phyloP scores from a whole-genome alignment of 2,329 filamentous ascomycete species.

The Mycogone perniciosa region DNA sequence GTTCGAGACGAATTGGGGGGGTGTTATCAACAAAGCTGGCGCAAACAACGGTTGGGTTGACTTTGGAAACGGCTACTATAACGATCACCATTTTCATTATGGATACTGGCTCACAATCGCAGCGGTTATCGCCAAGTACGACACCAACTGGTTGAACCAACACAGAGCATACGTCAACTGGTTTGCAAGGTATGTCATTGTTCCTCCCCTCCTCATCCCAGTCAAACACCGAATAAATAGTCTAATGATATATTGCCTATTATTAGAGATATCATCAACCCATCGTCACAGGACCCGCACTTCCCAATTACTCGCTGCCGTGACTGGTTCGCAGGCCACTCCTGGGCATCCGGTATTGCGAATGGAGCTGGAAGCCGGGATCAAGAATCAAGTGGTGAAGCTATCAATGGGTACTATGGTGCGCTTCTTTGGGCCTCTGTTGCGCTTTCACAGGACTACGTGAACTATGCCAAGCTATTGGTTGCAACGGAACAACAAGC shows the following conservation, averaged over 20 bases:
- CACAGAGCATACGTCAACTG: conserved; percentile 21
- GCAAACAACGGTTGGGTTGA: conserved; percentile 17
- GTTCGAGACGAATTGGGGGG: conserved; percentile 22
- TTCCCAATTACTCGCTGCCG: conserved; percentile 22
- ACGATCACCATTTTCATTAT: conserved; percentile 27
- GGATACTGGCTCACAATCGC: conserved; percentile 21
- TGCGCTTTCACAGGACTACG: conserved; percentile 18
- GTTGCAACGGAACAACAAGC: conserved; percentile 19
- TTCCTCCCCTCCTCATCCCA: not conserved
- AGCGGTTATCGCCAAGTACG: conserved; percentile 22
- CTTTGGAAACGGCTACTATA: conserved; percentile 24
- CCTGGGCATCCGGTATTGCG: conserved; percentile 23
- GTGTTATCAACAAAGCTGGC: conserved; percentile 19
- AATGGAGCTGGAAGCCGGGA: conserved; percentile 22
- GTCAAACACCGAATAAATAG: not conserved
- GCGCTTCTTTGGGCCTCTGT: conserved; percentile 21
- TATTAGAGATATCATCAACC: conserved; percentile 21
- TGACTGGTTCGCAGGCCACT: conserved; percentile 25
- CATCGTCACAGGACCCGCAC: conserved; percentile 20
- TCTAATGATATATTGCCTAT: not conserved
- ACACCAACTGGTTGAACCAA: conserved; percentile 18
- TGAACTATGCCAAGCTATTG: conserved; percentile 20
- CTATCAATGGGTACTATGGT: conserved; percentile 22
- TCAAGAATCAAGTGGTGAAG: conserved; percentile 22
- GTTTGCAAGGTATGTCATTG: conserved; percentile 16